Base-by-base conservation (phyloP, 2,329 filamentous ascomycete genomes). In the Fusarium mangiferae region DNA sequence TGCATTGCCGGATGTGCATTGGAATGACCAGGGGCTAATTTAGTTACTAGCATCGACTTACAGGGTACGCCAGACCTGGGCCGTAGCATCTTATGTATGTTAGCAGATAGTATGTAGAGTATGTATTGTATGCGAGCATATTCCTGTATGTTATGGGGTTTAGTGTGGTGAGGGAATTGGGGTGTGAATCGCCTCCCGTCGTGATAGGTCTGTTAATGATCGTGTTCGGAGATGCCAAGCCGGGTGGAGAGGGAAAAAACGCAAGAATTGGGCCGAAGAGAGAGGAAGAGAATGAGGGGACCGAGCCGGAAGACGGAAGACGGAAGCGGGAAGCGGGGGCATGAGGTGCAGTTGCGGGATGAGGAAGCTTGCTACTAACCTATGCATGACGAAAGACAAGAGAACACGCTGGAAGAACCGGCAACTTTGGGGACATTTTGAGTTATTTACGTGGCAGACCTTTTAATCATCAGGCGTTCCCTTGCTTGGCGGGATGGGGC, bases 371-470 rank as follows among this genome's bases (percentile, higher is more conserved):
- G 36, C 45, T 15, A 48, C 35, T 17, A 36, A 36, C 15, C 48
- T 45, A 56, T 60, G 46, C 45, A 62, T 75, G 73, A 75, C 73
- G 73, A 75, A 75, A 62, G 72, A 70, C 72, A 73, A 73, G 69
- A 73, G 48, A 62, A 68, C 49, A 52, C 13, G 38, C 42, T 68
- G 69, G 56, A 65, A 68, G 42, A 68, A 60, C 39, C 63, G 63
- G 70, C 54, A 70, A 44, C 30, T 46, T 45, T 68, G 28, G 49
- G 33, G 46, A 24, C 17, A 24, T 41, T 63, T 69, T 64, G 49
- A 36, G 63, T 46, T 48, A 44, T 68, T 41, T 55, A 55, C 24
- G 51, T 55, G 35, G 35, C 51, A 39, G 35, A 12, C 45, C 20
- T 48, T 22, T 8, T 28, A 22, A 17, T 28, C 18, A 48, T 22